Conservation (phyloP, 2,329 filamentous ascomycete species). For the Periconia sp. region DNA sequence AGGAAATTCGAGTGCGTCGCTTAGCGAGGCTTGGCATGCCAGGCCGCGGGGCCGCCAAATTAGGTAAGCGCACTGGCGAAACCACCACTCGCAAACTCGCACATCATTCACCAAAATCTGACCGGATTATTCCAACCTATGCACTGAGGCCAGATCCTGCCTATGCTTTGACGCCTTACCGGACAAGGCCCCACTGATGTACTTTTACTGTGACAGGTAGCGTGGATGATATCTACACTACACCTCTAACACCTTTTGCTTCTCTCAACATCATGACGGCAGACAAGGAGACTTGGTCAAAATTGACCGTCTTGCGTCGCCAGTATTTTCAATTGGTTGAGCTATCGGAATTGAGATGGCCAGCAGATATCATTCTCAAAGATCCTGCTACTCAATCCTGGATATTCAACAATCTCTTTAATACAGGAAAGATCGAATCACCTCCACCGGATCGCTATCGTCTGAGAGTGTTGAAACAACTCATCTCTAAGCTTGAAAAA, state of each 20-base stretch:
- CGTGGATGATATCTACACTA: too few relatives aligned
- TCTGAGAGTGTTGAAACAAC: slow-evolving; percentile 73
- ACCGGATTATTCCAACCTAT: too few relatives aligned
- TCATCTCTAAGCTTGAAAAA: slow-evolving; percentile 73
- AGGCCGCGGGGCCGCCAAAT: slow-evolving; percentile 21
- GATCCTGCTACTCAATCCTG: slow-evolving; percentile 67
- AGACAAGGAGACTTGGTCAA: slow-evolving; percentile 11
- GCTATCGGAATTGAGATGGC: slow-evolving; percentile 65
- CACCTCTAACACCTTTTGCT: too few relatives aligned
- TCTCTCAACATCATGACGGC: too few relatives aligned
- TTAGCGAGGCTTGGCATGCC: slow-evolving; percentile 16
- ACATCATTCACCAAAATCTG: too few relatives aligned
- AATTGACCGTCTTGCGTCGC: slow-evolving; percentile 60
- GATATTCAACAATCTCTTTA: slow-evolving; percentile 72
- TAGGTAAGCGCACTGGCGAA: slow-evolving; percentile 24
- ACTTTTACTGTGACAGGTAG: too few relatives aligned
- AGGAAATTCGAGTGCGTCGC: slow-evolving; percentile 17
- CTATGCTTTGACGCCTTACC: too few relatives aligned
- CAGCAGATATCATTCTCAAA: slow-evolving; percentile 64
- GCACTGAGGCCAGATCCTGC: too few relatives aligned
- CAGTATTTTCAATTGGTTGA: slow-evolving; percentile 83
- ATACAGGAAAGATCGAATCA: slow-evolving; percentile 59
- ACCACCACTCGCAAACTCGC: too few relatives aligned
- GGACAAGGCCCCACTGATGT: too few relatives aligned
- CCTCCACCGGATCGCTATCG: slow-evolving; percentile 74